Evolutionary conservation across 345 rosid genomes (phyloP), one percentile per base, ranked within the genome.

Genomic region (Eucalyptus sp.): DNA sequence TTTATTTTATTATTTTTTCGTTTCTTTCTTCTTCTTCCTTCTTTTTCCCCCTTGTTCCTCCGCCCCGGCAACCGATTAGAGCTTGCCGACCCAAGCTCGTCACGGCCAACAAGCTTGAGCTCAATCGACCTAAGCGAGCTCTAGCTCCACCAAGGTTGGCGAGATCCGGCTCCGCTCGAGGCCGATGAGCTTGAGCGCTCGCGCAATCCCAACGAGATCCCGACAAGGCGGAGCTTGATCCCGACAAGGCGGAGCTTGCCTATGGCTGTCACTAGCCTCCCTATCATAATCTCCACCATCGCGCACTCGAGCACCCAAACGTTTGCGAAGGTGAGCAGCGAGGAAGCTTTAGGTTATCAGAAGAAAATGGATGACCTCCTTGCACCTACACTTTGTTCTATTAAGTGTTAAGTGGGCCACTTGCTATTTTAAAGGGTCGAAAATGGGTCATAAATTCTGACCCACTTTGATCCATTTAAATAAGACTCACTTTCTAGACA

Each of bases 51-150:
- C 4, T 18, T 52, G 24, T 52, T 52, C 56, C 56, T 52, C 1
- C 2, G 10, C 56, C 0, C 0, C 0, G 24, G 9, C 2, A 0
- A 18, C 0, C 0, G 0, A 9, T 4, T 7, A 52, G 10, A 52
- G 56, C 56, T 52, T 52, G 2, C 2, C 4, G 2, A 0, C 56
- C 24, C 3, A 52, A 18, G 56, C 56, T 52, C 4, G 4, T 18
- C 0, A 0, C 0, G 56, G 56, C 56, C 0, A 52, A 1, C 2
- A 4, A 52, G 56, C 56, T 0, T 0, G 0, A 52, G 24, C 9
- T 52, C 2, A 7, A 0, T 0, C 4, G 0, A 52, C 56, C 56
- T 1, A 52, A 52, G 56, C 0, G 0, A 52, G 56, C 0, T 52
- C 56, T 0, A 3, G 4, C 24, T 52, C 56, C 56, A 52, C 10